Base-by-base conservation (phyloP, 805 yeast species). In the Wickerhamiella kazuoi region DNA sequence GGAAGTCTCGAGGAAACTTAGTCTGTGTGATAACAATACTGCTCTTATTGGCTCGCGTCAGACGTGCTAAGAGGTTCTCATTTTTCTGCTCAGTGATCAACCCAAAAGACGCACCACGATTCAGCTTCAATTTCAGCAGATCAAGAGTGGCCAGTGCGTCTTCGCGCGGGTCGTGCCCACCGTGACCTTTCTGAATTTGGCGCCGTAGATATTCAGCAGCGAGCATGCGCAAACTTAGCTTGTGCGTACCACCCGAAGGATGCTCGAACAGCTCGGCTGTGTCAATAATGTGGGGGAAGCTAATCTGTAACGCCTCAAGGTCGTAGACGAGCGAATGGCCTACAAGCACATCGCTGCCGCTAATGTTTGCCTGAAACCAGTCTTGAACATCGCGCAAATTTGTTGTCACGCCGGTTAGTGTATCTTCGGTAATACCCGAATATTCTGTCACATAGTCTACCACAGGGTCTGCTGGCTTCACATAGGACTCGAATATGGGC, bases 261-360 rank as follows among this genome's bases (percentile, higher is more conserved):
- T 84, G 94, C 39, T 83, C 83, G 57, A 39, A 63, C 9, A 77
- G 61, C 1, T 79, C 48, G 0, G 95, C 66, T 0, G 97, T 87
- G 57, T 87, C 98, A 13, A 87, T 71, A 20, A 86, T 66, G 14
- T 59, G 63, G 2, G 80, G 76, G 54, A 87, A 97, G 36, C 74
- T 66, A 14, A 90, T 49, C 47, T 69, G 68, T 52, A 90, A 57
- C 2, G 75, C 93, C 9, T 67, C 63, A 36, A 87, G 62, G 56
- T 87, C 98, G 18, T 78, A 74, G 45, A 86, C 87, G 23, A 87
- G 61, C 0, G 97, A 87, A 55, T 87, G 98, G 1, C 98, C 97
- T 38, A 87, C 69, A 18, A 87, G 52, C 13, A 76, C 65, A 53
- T 84, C 96, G 15, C 62, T 59, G 2, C 67, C 50, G 5, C 71